These are phyloP conservation scores for Lithohypha guttulata DNA, from an alignment of 2,329 filamentous ascomycete species.

Conservation along the genomic window DNA sequence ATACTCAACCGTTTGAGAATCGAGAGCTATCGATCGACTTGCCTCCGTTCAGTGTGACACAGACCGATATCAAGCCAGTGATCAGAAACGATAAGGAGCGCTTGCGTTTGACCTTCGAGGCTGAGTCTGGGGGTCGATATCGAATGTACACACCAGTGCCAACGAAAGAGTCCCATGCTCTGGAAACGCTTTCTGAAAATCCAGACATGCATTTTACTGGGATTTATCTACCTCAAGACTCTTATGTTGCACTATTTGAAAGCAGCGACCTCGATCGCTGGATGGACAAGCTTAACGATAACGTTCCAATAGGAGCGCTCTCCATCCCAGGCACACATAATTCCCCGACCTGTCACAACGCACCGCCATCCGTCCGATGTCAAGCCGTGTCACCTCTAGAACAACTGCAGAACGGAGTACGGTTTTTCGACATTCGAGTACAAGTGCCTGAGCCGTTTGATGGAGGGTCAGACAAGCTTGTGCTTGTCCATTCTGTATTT, in stretches of 20 bases:
- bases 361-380: conserved; percentile 85
- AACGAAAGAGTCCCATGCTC: conserved; percentile 43
- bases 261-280: conserved; percentile 60
- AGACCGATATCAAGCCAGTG: conserved; percentile 51
- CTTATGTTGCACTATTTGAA: conserved; percentile 54
- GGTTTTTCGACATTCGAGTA: conserved; percentile 87
- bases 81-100: conserved; percentile 51
- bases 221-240: conserved; percentile 50
- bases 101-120: conserved; percentile 63
- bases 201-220: conserved; percentile 51
- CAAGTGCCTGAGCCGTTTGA: conserved; percentile 51
- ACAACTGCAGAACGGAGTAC: conserved; percentile 81
- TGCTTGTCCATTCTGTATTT: conserved; percentile 83
- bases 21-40: conserved; percentile 54
- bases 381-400: conserved; percentile 67
- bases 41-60: conserved; percentile 55
- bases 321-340: conserved; percentile 96
- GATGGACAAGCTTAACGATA: conserved; percentile 68
- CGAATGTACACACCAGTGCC: conserved; percentile 61
- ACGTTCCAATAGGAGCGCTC: conserved; percentile 64
- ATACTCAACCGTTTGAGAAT: conserved; percentile 50
- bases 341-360: conserved; percentile 71
- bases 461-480: conserved; percentile 52
- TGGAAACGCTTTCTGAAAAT: conserved; percentile 46
- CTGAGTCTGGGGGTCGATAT: conserved; percentile 51